Evolutionary conservation across 2,329 filamentous ascomycete genomes (phyloP).

Genomic region (Aspergillus terreus): DNA sequence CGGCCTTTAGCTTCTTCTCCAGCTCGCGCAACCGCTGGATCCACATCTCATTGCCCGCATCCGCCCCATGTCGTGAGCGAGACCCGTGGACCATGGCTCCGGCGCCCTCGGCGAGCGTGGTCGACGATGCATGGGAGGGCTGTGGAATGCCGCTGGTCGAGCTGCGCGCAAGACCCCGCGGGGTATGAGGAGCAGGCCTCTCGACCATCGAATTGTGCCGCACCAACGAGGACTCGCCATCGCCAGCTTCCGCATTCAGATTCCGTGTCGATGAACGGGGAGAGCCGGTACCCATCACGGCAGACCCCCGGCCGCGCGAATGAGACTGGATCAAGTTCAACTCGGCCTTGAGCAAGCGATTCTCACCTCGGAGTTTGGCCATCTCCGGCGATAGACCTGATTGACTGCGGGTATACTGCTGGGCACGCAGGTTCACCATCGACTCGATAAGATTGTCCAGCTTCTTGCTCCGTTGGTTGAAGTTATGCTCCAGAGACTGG

Average conservation of each 20-base stretch:
- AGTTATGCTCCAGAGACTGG: conserved; percentile 73
- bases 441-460: conserved; percentile 82
- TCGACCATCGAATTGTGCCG: conserved; percentile 55
- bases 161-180: conserved; percentile 27
- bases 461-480: conserved; percentile 76
- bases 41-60: conserved; percentile 67
- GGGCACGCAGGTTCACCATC: conserved; percentile 58
- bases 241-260: conserved; percentile 19
- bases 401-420: conserved; percentile 27
- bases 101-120: conserved; percentile 26
- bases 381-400: conserved; percentile 50
- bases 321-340: conserved; percentile 67
- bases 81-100: conserved; percentile 23
- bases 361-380: conserved; percentile 56
- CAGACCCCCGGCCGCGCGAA: conserved; percentile 51
- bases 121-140: conserved; percentile 30
- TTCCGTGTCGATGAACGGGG: conserved; percentile 24
- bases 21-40: conserved; percentile 80
- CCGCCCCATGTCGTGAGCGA: conserved; percentile 22
- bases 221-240: conserved; percentile 45
- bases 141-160: conserved; percentile 32
- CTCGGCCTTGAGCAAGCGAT: conserved; percentile 59
- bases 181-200: conserved; percentile 25
- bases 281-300: conserved; percentile 31
- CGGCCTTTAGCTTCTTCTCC: conserved; percentile 82